Conservation (phyloP, 2,329 filamentous ascomycete genomes). For the Lasiodiplodia gonubiensis region DNA sequence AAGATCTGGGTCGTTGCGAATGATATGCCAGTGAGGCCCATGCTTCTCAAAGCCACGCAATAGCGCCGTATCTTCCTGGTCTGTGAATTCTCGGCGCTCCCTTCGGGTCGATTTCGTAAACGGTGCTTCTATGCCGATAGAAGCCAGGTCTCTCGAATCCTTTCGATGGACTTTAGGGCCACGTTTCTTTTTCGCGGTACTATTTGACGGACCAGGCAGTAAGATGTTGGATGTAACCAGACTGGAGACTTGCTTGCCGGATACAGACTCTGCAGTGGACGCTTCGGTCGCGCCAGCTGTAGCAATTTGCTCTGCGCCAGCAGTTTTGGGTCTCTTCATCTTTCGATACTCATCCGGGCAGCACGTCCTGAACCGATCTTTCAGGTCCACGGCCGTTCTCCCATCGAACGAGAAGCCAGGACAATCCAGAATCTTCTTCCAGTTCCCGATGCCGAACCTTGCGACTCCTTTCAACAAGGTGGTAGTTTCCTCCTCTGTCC, state of each 20-base stretch:
- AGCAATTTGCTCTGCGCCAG: neutral
- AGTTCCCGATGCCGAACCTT: constrained; percentile 67
- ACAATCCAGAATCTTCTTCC: constrained; percentile 66
- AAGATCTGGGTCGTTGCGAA: constrained; percentile 61
- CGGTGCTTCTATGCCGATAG: constrained; percentile 57
- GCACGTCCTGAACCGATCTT: constrained; percentile 65
- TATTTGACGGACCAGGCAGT: neutral
- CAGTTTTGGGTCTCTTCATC: constrained; percentile 19
- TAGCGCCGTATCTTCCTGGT: constrained; percentile 63
- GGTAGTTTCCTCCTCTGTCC: constrained; percentile 67
- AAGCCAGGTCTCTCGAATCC: constrained; percentile 41
- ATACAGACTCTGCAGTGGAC: neutral
- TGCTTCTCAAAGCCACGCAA: constrained; percentile 64
- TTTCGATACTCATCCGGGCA: constrained; percentile 56
- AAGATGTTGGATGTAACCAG: constrained; percentile 12
- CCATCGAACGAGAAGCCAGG: constrained; percentile 63
- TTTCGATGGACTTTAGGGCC: constrained; percentile 34
- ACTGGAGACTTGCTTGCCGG: constrained; percentile 7
- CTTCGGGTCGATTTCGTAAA: constrained; percentile 59
- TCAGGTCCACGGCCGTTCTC: constrained; percentile 66
- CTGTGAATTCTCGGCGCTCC: constrained; percentile 61
- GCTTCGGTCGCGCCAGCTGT: neutral
- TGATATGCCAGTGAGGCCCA: constrained; percentile 65
- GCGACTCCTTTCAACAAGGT: constrained; percentile 64
- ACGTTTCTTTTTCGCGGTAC: constrained; percentile 15